These are phyloP conservation scores for Leptoxyphium fumago DNA, from an alignment of 2,329 filamentous ascomycete species.

Conservation along the genomic window DNA sequence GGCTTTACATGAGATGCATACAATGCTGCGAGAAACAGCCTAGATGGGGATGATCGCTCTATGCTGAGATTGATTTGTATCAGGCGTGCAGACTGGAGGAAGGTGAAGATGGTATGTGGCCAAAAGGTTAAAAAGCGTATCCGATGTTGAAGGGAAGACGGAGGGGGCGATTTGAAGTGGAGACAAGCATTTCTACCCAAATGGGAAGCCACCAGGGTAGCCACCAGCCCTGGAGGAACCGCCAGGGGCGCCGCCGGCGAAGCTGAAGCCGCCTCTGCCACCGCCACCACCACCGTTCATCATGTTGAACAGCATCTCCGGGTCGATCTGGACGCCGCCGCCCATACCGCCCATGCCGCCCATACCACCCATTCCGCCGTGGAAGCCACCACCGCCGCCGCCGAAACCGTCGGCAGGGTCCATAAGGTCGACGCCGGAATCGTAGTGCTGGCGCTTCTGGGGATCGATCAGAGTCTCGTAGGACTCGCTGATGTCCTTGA, in stretches of 20 bases:
- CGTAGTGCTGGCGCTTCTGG: slow-evolving; percentile 83
- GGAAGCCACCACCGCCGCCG: slow-evolving; percentile 38
- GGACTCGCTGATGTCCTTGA: slow-evolving; percentile 96
- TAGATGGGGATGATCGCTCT: too few relatives aligned
- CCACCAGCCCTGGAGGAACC: slow-evolving; percentile 2
- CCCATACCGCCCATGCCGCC: slow-evolving; percentile 45
- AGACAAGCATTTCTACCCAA: neutral
- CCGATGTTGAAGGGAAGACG: too few relatives aligned
- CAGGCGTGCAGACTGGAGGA: too few relatives aligned
- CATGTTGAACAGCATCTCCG: slow-evolving; percentile 70
- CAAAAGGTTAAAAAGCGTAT: too few relatives aligned
- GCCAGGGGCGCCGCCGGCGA: slow-evolving; percentile 19
- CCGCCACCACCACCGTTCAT: slow-evolving; percentile 47
- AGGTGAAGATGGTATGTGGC: too few relatives aligned
- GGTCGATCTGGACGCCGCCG: slow-evolving; percentile 44
- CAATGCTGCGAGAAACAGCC: too few relatives aligned
- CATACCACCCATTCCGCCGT: slow-evolving; percentile 29
- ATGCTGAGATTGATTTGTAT: too few relatives aligned
- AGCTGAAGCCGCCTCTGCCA: slow-evolving; percentile 39
- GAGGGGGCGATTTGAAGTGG: too few relatives aligned
- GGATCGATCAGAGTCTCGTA: slow-evolving; percentile 91
- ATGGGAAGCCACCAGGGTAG: neutral
- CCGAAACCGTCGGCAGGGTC: slow-evolving; percentile 79
- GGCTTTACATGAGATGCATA: too few relatives aligned
- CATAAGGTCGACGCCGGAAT: slow-evolving; percentile 81